A percentile compares a stretch with the other conserved stretches of the same genome.
These are phyloP conservation scores for Alternaria arborescens DNA, from an alignment of 2,329 filamentous ascomycete genomes.

Conservation along the genomic window DNA sequence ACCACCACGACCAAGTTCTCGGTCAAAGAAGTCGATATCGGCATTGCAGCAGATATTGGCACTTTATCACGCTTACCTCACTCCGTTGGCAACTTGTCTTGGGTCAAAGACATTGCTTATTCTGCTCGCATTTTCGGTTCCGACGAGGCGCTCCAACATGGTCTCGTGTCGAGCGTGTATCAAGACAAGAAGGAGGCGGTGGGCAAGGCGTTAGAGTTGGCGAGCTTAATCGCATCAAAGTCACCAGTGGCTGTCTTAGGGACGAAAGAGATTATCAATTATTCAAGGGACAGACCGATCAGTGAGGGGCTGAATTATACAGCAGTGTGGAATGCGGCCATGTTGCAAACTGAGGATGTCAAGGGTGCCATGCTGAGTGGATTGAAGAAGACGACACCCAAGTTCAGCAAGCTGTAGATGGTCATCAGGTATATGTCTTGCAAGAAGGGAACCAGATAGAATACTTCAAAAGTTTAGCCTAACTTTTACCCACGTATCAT, in stretches of 20 bases:
- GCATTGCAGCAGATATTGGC: conserved; percentile 80
- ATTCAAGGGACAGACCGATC: conserved; percentile 78
- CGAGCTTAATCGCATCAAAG: conserved; percentile 74
- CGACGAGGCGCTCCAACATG: conserved; percentile 73
- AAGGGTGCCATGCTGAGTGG: conserved; percentile 76
- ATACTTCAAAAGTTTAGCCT: neutral
- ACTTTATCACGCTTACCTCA: conserved; percentile 78
- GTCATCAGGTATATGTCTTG: too few species aligned
- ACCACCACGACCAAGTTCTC: conserved; percentile 68
- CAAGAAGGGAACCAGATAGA: too few species aligned
- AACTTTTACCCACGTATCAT: neutral
- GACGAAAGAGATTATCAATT: conserved; percentile 87
- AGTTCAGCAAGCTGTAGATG: conserved; percentile 80
- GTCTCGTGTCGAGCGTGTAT: conserved; percentile 73
- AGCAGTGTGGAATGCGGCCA: conserved; percentile 84
- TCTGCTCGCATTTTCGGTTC: conserved; percentile 74
- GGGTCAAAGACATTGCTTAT: conserved; percentile 81
- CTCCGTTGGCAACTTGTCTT: conserved; percentile 73
- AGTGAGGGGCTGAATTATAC: conserved; percentile 85
- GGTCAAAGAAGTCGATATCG: conserved; percentile 85
- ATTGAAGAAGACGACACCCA: conserved; percentile 79
- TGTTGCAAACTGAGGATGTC: conserved; percentile 83
- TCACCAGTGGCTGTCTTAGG: conserved; percentile 87
- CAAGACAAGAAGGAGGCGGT: conserved; percentile 69
- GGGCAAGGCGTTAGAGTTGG: conserved; percentile 69